Conservation (phyloP, 2,329 filamentous ascomycete species). For the Stachybotrys chlorohalonatus region DNA sequence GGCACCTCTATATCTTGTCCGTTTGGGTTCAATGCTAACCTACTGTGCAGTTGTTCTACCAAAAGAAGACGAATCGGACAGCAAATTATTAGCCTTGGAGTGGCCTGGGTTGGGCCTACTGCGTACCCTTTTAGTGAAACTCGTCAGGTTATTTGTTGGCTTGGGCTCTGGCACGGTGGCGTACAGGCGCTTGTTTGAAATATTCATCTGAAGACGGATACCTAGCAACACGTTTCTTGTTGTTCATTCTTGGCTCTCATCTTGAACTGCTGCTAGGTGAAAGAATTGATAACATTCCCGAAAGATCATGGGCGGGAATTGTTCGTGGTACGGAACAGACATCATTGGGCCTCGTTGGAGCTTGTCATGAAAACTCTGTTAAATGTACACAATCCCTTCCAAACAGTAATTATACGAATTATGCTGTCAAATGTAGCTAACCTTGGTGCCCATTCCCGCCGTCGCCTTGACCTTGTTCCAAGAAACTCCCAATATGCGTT, state of each 20-base stretch:
- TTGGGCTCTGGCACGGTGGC: constrained; percentile 5
- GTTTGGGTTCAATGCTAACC: constrained; percentile 21
- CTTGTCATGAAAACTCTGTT: too few species aligned
- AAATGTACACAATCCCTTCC: not conserved
- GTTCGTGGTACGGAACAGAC: too few species aligned
- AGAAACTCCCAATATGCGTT: constrained; percentile 55
- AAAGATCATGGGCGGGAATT: too few species aligned
- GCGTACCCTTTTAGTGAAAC: not conserved
- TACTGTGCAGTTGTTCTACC: constrained; percentile 45
- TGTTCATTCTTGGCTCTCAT: too few species aligned
- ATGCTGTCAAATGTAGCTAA: constrained; percentile 73
- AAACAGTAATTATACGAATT: not conserved
- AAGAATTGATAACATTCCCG: too few species aligned
- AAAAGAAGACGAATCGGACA: constrained; percentile 57
- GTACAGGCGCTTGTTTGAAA: constrained; percentile 9
- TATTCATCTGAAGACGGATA: not conserved
- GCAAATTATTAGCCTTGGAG: constrained; percentile 41
- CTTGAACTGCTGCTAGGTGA: too few species aligned
- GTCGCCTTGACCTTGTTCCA: constrained; percentile 81
- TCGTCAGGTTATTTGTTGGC: not conserved
- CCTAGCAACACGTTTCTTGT: too few species aligned
- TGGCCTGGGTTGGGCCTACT: constrained; percentile 37
- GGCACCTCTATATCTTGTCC: not conserved
- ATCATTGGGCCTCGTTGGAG: too few species aligned
- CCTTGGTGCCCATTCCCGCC: constrained; percentile 93